Evolutionary conservation across 2,329 filamentous ascomycete genomes (phyloP), one percentile per base, ranked within the genome.

Genomic region (Aureobasidium namibiae): DNA sequence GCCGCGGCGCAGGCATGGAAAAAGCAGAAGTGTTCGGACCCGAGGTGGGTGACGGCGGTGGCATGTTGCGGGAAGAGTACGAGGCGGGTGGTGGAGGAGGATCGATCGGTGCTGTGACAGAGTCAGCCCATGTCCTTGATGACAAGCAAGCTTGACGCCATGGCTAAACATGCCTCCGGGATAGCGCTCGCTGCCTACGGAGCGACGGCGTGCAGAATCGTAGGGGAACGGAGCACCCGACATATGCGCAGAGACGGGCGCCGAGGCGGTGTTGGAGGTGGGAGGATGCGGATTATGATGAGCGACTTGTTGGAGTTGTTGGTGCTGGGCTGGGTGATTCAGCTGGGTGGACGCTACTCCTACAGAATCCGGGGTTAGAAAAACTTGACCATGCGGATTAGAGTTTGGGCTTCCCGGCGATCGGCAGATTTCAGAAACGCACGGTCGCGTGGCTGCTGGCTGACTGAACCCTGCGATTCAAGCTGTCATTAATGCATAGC

Each of bases 1-100:
- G 71, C 50, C 78, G 74, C 42, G 74, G 71, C 18, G 66, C 68
- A 48, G 62, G 64, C 41, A 53, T 65, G 70, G 69, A 59, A 68
- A 74, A 60, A 69, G 70, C 60, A 71, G 74, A 61, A 68, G 73
- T 67, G 63, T 74, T 74, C 29, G 66, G 56, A 34, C 65, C 64
- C 48, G 76, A 74, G 10, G 76, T 73, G 42, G 78, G 75, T n/a
- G 76, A 78, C 4, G 77, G 77, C n/a, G 74, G 74, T 29, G 75
- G 76, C 77, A 80, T 80, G 53, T 75, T 74, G 50, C 75, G 72
- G 59, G 73, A 68, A 53, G 70, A 64, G 66, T 74, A 78, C 26
- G 74, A 71, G 24, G 73, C 71, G 18, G 73, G 74, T 23, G 72
- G 70, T 60, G 72, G 61, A 11, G 54, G 63, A 24, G 64, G 65